Base-by-base conservation (phyloP, 1,139 yeast genomes). In the Candida sanyaensis region DNA sequence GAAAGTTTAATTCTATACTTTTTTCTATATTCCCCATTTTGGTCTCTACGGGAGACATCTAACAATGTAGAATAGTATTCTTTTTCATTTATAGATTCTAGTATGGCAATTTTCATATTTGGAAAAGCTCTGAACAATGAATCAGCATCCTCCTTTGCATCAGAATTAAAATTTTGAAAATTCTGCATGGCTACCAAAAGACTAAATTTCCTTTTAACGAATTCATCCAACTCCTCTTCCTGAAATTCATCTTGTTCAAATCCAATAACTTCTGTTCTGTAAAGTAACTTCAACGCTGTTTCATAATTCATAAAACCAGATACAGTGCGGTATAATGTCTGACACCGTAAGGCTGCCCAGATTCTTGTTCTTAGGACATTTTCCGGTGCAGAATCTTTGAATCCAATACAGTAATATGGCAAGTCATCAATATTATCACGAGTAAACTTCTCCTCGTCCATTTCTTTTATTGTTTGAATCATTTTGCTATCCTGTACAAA, bases 341-440 rank as follows among this genome's bases (percentile, higher is more conserved):
- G 96, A 2, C 88, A 79, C 55, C 96, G 72, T 46, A 85, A 66
- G 0, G 96, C 87, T 0, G 95, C 87, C 96, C 96, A 88, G 1
- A 88, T 76, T 56, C 96, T 73, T 1, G 96, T 87, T 58, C 95
- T 68, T 50, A 86, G 61, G 1, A 81, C 77, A 53, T 77, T 80
- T 49, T 82, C 84, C 0, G 87, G 84, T 6, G 80, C 73, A 0
- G 89, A 76, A 10, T 78, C 70, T 51, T 82, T 83, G 63, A 86
- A 88, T 0, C 96, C 96, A 48, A 88, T 67, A 55, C 85, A 82
- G 52, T 85, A 80, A 49, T 75, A 82, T 0, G 96, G 95, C 38
- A 88, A 61, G 53, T 87, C 89, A 46, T 77, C 75, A 27, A 75
- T 68, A 50, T 69, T 69, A 26, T 64, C 69, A 44, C 71, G 73